phyloP scores from a whole-genome alignment of 139 green algal genomes.

The Chlamydomonas asymmetrica region DNA sequence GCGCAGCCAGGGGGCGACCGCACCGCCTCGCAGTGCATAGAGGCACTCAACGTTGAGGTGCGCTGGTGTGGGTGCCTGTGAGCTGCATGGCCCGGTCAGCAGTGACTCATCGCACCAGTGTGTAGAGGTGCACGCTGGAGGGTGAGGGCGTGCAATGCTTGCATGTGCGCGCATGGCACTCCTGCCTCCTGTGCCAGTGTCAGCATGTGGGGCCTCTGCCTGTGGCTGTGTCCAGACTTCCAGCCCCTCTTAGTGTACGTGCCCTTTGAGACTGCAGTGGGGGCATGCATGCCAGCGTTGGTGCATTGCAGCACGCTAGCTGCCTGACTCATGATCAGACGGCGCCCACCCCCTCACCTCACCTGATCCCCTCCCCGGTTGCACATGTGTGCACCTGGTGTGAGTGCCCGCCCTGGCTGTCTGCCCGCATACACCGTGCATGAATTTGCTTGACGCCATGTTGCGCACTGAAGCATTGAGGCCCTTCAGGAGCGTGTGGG shows the following conservation, averaged over 20 bases:
- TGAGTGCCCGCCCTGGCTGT: too few species aligned
- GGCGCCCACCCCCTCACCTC: too few species aligned
- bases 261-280: background rate
- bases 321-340: background rate
- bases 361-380: too few species aligned
- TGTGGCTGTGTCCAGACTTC: background rate
- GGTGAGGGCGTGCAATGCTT: too few species aligned
- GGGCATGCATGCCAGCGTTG: background rate
- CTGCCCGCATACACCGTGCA: too few species aligned
- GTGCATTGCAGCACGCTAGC: background rate
- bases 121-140: background rate
- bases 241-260: background rate
- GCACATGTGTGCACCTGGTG: too few species aligned
- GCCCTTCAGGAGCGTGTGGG: background rate
- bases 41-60: constrained; percentile 27
- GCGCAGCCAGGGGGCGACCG: constrained; percentile 8
- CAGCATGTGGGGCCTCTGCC: background rate
- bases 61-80: background rate
- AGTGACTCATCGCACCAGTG: background rate
- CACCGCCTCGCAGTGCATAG: constrained; percentile 32
- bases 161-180: background rate
- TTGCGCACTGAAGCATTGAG: background rate
- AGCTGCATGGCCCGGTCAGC: too few species aligned
- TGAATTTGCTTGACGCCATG: background rate
- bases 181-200: background rate